These are phyloP conservation scores for Cynanchum wilfordii DNA, from an alignment of 257 asterid species.

Conservation along the genomic window DNA sequence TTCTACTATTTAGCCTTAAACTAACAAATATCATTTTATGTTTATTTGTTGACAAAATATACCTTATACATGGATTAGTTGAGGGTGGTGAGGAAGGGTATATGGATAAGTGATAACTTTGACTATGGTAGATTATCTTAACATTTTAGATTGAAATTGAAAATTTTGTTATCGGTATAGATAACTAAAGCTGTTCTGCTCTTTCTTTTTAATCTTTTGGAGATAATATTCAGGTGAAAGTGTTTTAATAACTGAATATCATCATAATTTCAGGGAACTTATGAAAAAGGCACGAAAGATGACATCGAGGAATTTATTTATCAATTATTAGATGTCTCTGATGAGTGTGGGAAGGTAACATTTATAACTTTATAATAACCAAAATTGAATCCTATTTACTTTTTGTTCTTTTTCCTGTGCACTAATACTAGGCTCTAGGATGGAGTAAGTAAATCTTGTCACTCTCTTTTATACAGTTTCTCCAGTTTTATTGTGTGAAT, in stretches of 20 bases:
- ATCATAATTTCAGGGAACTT: slow-evolving; percentile 56
- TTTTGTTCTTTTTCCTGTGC: background rate
- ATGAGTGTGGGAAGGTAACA: slow-evolving; percentile 65
- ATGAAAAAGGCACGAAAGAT: slow-evolving; percentile 82
- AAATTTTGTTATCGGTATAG: background rate
- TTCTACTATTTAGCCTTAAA: no score
- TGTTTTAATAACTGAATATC: slow-evolving; percentile 1
- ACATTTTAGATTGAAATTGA: background rate
- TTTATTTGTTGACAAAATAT: background rate
- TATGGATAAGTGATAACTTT: background rate
- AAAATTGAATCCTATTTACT: background rate
- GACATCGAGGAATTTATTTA: slow-evolving; percentile 88
- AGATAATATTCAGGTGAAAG: background rate
- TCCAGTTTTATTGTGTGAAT: background rate
- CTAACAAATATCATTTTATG: background rate
- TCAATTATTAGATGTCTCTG: slow-evolving; percentile 66
- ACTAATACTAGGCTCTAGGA: background rate
- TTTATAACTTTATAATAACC: slow-evolving; percentile 5
- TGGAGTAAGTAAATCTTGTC: background rate
- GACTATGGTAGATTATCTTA: background rate
- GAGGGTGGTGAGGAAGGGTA: background rate
- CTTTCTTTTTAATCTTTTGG: slow-evolving; percentile 1
- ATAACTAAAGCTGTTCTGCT: background rate
- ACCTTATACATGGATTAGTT: background rate
- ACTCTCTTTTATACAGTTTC: background rate